These are phyloP conservation scores for Neospora caninum DNA, from an alignment of 169 alveolate species.

Conservation along the genomic window DNA sequence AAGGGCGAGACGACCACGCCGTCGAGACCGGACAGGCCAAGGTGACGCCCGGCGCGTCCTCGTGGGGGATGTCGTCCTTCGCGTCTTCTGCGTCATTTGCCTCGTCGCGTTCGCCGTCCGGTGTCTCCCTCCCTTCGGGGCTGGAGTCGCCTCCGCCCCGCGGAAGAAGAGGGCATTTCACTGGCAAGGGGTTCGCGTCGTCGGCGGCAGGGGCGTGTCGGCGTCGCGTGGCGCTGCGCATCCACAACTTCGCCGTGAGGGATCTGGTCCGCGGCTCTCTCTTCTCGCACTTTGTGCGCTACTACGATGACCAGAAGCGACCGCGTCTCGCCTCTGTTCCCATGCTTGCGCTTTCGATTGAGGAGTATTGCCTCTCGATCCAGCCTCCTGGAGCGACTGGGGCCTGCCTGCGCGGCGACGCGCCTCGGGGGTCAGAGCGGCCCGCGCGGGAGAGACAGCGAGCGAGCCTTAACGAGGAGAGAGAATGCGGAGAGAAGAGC, in stretches of 20 bases:
- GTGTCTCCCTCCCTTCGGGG: neutral
- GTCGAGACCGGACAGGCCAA: too few species aligned
- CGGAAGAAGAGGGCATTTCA: too few species aligned
- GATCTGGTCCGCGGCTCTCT: neutral
- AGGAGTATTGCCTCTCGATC: neutral
- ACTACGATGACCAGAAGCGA: neutral
- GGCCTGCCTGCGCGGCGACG: neutral
- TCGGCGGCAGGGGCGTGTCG: neutral
- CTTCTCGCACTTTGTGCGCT: constrained; percentile 8
- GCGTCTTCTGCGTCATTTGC: too few species aligned
- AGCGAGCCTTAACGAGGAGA: too few species aligned
- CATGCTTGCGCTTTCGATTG: neutral
- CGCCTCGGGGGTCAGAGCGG: too few species aligned
- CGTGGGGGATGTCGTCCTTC: too few species aligned
- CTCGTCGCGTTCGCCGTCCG: neutral
- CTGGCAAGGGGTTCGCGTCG: too few species aligned
- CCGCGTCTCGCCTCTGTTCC: neutral
- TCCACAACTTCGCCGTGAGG: neutral
- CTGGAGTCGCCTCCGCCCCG: neutral
- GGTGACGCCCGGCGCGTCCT: too few species aligned
- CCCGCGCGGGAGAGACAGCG: too few species aligned
- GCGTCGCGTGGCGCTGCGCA: neutral
- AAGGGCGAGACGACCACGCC: too few species aligned
- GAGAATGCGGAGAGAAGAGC: neutral
- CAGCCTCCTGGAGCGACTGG: neutral